Conservation (phyloP, 306 rosid genomes). For the Albizia julibrissin region DNA sequence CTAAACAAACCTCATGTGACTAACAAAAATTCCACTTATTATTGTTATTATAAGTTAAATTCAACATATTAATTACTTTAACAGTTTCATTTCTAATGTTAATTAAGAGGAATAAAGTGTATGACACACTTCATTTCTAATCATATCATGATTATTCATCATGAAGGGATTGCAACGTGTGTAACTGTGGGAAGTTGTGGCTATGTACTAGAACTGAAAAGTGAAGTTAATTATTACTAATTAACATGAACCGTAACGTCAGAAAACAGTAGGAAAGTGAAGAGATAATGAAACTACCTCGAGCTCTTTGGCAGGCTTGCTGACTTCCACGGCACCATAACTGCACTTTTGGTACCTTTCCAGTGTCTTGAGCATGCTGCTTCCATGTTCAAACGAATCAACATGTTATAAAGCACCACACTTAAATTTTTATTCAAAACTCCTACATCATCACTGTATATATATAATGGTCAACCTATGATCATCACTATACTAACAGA, state of each 20-base stretch:
- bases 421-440: background rate
- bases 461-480: background rate
- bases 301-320: constrained; percentile 81
- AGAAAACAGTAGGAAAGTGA: background rate
- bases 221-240: background rate
- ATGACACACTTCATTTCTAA: background rate
- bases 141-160: background rate
- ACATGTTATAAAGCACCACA: background rate
- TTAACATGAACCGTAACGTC: background rate
- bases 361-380: constrained; percentile 17
- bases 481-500: background rate
- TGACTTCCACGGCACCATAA: constrained; percentile 90
- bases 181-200: background rate
- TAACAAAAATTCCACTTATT: background rate
- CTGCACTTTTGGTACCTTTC: constrained; percentile 62
- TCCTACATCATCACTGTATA: no score
- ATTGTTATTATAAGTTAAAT: background rate
- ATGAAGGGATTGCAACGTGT: background rate
- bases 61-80: background rate
- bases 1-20: background rate
- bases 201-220: background rate
- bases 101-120: background rate
- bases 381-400: background rate
- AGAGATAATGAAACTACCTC: constrained; percentile 55
- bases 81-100: background rate